phyloP scores from a whole-genome alignment of 805 yeast species.

The Zygosaccharomyces rouxii region DNA sequence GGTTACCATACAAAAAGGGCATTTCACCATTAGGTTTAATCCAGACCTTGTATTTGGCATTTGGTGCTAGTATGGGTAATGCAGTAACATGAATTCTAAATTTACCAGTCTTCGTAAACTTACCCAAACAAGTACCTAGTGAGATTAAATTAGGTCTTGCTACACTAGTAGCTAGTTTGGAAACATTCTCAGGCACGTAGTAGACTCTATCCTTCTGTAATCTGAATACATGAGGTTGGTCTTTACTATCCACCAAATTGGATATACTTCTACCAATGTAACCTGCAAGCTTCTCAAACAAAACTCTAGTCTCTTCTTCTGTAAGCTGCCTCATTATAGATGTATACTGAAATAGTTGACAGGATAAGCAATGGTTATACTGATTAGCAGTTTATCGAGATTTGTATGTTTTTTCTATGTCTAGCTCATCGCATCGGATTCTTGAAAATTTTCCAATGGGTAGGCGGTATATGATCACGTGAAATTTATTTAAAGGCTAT shows the following conservation, averaged over 20 bases:
- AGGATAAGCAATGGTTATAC: not conserved
- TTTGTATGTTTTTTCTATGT: not conserved
- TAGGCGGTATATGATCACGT: conserved; percentile 9
- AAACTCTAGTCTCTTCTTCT: conserved; percentile 94
- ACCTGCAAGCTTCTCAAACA: conserved; percentile 92
- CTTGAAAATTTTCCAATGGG: conserved; percentile 16
- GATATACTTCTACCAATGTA: conserved; percentile 96
- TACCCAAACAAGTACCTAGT: conserved; percentile 88
- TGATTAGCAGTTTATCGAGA: not conserved
- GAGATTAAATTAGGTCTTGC: conserved; percentile 90
- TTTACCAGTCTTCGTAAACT: conserved; percentile 96
- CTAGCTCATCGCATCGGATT: conserved; percentile 22
- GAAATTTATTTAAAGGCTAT: not conserved
- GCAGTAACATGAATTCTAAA: conserved; percentile 94
- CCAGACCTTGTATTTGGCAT: conserved; percentile 94
- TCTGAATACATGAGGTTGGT: conserved; percentile 88
- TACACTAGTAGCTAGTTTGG: conserved; percentile 84
- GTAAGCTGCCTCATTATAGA: conserved; percentile 81
- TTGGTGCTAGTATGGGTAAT: conserved; percentile 71
- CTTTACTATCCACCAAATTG: conserved; percentile 71
- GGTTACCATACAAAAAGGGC: conserved; percentile 97
- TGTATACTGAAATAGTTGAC: conserved; percentile 2
- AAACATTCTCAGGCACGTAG: conserved; percentile 77
- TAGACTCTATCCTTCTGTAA: conserved; percentile 95
- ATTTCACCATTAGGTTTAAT: conserved; percentile 95